phyloP scores from a whole-genome alignment of 1,284 basidiomycete species.

The Taiwanofungus camphoratus region DNA sequence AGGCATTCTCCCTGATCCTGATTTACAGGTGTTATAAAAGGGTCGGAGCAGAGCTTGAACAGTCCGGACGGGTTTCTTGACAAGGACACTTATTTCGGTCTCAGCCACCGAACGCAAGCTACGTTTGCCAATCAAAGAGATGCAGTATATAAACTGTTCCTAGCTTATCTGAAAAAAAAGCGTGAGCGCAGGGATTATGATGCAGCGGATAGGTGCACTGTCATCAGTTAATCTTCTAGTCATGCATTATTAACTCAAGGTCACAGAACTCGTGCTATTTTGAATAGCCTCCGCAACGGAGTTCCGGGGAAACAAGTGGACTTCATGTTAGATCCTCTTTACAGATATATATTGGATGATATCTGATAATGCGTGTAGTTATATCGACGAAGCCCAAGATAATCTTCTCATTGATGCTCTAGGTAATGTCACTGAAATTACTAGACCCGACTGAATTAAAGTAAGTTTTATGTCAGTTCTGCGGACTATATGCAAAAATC shows the following conservation, averaged over 20 bases:
- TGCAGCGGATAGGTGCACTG: conserved; percentile 51
- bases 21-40: conserved; percentile 57
- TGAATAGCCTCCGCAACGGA: conserved; percentile 34
- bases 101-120: conserved; percentile 47
- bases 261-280: conserved; percentile 46
- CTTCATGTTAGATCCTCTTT: conserved; percentile 41
- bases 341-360: neutral
- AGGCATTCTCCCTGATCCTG: too few species aligned
- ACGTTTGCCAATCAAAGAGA: conserved; percentile 47
- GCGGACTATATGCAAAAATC: conserved; percentile 52
- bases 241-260: neutral
- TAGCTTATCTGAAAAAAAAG: conserved; percentile 47
- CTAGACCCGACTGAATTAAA: too few species aligned
- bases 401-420: conserved; percentile 62
- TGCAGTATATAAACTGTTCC: conserved; percentile 50
- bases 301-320: conserved; percentile 43
- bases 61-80: conserved; percentile 36
- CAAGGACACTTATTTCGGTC: conserved; percentile 36
- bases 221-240: neutral
- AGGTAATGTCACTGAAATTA: conserved; percentile 31
- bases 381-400: conserved; percentile 72
- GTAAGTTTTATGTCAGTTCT: conserved; percentile 55
- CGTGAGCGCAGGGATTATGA: conserved; percentile 44
- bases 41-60: conserved; percentile 46
- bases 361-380: conserved; percentile 33